Base-by-base conservation (phyloP, 768 basidiomycete genomes). In the Lentinula detonsa region DNA sequence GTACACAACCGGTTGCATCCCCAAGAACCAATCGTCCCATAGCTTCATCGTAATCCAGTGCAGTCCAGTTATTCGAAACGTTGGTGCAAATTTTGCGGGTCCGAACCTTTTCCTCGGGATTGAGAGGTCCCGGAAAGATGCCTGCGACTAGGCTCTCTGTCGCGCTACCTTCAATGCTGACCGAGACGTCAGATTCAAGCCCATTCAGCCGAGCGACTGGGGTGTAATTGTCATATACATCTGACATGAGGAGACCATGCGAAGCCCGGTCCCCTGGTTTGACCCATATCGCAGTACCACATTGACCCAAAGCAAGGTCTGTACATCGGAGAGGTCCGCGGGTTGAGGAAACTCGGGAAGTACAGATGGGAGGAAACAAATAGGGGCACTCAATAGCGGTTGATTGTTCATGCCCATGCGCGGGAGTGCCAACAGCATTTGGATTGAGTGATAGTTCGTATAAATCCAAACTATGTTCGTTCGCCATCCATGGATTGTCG, bases 261-360 rank as follows among this genome's bases (percentile, higher is more conserved):
- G 3, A 34, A 7, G 76, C 73, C 62, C 74, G 76, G 64, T 79
- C 79, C 60, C 71, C 77, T 28, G 87, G 87, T 60, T 81, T 80
- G 23, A 87, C 76, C 85, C 86, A 88, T 7, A 82, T 73, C 2
- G 85, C 85, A 0, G 85, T 86, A 5, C 85, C 85, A 62, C 78
- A 71, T 8, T 72, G 67, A 1, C 86, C 86, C 34, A 88, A 74
- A 16, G 78, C 69, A 60, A 88, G 76, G 62, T 78, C 74, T 11
- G 77, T 76, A 64, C 84, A 87, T 37, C 80, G 78, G 11, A 87
- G 74, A 11, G 80, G 72, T 5, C 87, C 86, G 13, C 76, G 80
- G 2, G 70, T 67, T 16, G 80, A 77, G 3, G 74, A 64, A 23
- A 78, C 75, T 53, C 71, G 72, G 11, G 73, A 61, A 6, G 67